phyloP scores from a whole-genome alignment of 2,329 filamentous ascomycete genomes.

The Fusarium nygamai region DNA sequence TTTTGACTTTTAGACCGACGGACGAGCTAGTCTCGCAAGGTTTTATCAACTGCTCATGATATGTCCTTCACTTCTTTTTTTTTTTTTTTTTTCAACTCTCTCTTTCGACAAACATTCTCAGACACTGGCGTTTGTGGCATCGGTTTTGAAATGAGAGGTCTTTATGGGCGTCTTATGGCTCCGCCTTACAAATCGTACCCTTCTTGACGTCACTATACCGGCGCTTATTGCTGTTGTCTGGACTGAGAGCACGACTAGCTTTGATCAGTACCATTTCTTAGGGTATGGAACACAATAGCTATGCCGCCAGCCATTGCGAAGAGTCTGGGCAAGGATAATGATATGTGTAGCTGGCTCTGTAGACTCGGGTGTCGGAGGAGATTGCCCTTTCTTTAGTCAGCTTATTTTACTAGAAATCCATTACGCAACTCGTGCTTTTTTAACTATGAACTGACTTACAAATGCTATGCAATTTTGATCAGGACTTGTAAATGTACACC shows the following conservation, averaged over 20 bases:
- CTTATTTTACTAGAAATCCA: constrained; percentile 36
- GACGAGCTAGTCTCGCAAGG: constrained; percentile 20
- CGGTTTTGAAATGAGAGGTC: constrained; percentile 30
- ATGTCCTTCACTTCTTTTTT: constrained; percentile 19
- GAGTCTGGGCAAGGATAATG: constrained; percentile 10
- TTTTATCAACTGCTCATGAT: constrained; percentile 29
- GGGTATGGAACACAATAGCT: not conserved
- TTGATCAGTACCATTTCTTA: not conserved
- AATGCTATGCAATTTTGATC: not conserved
- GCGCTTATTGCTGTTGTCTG: constrained; percentile 13
- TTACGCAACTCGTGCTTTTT: constrained; percentile 21
- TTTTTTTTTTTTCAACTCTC: too few species aligned
- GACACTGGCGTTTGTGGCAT: constrained; percentile 35
- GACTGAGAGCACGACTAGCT: constrained; percentile 2
- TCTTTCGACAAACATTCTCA: constrained; percentile 20
- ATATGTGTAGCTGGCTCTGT: constrained; percentile 38
- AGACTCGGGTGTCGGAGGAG: constrained; percentile 41
- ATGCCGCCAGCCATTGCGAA: not conserved
- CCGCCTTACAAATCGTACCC: constrained; percentile 1
- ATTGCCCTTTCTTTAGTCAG: constrained; percentile 37
- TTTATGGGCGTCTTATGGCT: constrained; percentile 14
- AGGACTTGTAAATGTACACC: not conserved
- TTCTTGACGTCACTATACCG: constrained; percentile 14
- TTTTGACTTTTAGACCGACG: constrained; percentile 20
- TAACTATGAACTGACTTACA: not conserved